These are phyloP conservation scores for Testicularia cyperi DNA, from an alignment of 1,284 basidiomycete species.

Conservation along the genomic window DNA sequence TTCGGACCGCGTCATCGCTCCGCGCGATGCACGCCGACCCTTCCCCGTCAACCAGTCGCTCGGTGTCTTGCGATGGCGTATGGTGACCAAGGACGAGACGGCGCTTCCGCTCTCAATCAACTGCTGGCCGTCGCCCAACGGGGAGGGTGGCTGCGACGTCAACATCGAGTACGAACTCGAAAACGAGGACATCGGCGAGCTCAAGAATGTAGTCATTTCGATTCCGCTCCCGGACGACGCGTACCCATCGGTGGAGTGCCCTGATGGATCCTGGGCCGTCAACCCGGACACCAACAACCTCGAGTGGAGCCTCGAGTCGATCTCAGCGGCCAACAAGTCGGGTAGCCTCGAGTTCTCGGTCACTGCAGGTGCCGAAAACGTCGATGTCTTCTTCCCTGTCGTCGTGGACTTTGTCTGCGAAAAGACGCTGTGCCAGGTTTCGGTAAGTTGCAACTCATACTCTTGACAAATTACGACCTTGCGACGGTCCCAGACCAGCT, in stretches of 20 bases:
- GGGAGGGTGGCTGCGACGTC: constrained; percentile 76
- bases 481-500: too few relatives aligned
- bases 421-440: constrained; percentile 66
- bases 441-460: too few relatives aligned
- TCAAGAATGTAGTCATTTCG: constrained; percentile 82
- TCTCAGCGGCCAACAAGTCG: constrained; percentile 64
- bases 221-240: constrained; percentile 88
- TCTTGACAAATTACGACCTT: too few relatives aligned
- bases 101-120: constrained; percentile 88
- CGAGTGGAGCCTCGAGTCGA: constrained; percentile 75
- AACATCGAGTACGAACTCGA: constrained; percentile 97
- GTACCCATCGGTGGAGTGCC: constrained; percentile 71
- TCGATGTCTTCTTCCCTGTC: constrained; percentile 88
- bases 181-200: constrained; percentile 65
- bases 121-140: constrained; percentile 90
- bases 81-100: constrained; percentile 86
- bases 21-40: constrained; percentile 78
- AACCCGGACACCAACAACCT: constrained; percentile 77
- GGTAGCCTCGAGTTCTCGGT: constrained; percentile 78
- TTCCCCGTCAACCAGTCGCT: constrained; percentile 86
- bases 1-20: constrained; percentile 70
- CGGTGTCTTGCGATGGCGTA: constrained; percentile 82
- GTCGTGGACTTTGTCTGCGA: constrained; percentile 76
- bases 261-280: constrained; percentile 77
- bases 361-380: constrained; percentile 71